Evolutionary conservation across 2,329 filamentous ascomycete genomes (phyloP), one percentile per base, ranked within the genome.

Genomic region (Nakataea oryzae): DNA sequence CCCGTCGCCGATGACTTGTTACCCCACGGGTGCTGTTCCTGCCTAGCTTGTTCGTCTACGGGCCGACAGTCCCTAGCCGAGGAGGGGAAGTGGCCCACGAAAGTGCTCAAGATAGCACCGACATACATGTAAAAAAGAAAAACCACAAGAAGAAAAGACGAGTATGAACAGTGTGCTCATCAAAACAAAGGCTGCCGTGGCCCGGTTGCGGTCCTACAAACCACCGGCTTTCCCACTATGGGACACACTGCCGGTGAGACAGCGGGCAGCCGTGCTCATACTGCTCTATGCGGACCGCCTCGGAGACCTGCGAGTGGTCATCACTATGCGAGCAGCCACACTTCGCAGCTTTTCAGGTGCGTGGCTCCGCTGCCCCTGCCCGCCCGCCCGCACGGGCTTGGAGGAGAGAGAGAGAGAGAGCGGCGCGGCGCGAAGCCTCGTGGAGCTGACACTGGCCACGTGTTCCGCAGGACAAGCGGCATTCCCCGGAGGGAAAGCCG

Each of bases 201-300:
- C 82, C 62, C 80, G 85, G 63, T 76, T 88, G 62, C 80, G 84
- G 61, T 78, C 84, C 61, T 88, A 85, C 71, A 80, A 76, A 63
- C 80, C 86, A 24, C 85, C 85, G 1, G 74, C 82, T 2, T 86
- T 87, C 67, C 77, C 85, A 13, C 71, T 82, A 63, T 88, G 86
- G 86, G 81, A 86, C 69, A 74, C 74, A 26, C 77, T 88, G 30
- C 85, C 86, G 2, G 74, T 81, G 17, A 83, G 79, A 66, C 84
- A 90, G 65, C 86, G 92, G 66, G 93, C 93, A 17, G 93, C 93
- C 28, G 93, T 97, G 54, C 77, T 97, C 61, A 82, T 97, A 59
- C 81, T 97, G 61, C 82, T 97, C 1, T 97, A 95, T 72, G 91
- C 92, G 47, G 93, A 97, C 74, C 82, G 83, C 56, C 79, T 82